These are phyloP conservation scores for Pugionium cornutum DNA, from an alignment of 345 rosid species.

Conservation along the genomic window DNA sequence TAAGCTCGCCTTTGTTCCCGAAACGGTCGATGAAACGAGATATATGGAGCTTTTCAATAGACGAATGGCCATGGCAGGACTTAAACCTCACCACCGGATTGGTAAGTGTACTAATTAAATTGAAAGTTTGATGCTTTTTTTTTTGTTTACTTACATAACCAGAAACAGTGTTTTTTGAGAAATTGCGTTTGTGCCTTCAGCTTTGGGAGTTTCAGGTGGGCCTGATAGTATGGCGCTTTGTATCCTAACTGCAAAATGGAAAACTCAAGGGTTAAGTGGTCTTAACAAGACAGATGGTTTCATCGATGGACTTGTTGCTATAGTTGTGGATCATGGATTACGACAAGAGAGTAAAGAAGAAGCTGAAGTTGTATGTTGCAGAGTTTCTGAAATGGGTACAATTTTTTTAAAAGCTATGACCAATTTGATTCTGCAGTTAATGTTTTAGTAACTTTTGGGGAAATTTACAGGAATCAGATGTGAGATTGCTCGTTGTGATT, in stretches of 20 bases:
- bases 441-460: constrained; percentile 7
- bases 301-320: constrained; percentile 82
- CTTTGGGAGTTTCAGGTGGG: constrained; percentile 93
- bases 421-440: not conserved
- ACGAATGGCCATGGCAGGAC: constrained; percentile 83
- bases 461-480: constrained; percentile 77
- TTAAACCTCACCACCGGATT: constrained; percentile 77
- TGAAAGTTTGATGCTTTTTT: not conserved
- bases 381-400: constrained; percentile 82
- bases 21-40: constrained; percentile 37
- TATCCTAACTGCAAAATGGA: constrained; percentile 81
- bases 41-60: constrained; percentile 61
- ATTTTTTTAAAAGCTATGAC: constrained; percentile 22
- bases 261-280: constrained; percentile 45
- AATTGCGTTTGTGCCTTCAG: constrained; percentile 39
- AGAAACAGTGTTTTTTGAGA: not conserved
- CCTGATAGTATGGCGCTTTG: constrained; percentile 96
- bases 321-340: constrained; percentile 83
- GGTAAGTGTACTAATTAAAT: constrained; percentile 49
- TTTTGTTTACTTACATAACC: not conserved
- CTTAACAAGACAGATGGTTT: constrained; percentile 43
- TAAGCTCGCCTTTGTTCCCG: constrained; percentile 40
- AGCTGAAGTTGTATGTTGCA: constrained; percentile 56
- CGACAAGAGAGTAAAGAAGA: constrained; percentile 77
- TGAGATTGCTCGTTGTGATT: constrained; percentile 73